Base-by-base conservation (phyloP, 306 rosid species). In the Purshia tridentata region DNA sequence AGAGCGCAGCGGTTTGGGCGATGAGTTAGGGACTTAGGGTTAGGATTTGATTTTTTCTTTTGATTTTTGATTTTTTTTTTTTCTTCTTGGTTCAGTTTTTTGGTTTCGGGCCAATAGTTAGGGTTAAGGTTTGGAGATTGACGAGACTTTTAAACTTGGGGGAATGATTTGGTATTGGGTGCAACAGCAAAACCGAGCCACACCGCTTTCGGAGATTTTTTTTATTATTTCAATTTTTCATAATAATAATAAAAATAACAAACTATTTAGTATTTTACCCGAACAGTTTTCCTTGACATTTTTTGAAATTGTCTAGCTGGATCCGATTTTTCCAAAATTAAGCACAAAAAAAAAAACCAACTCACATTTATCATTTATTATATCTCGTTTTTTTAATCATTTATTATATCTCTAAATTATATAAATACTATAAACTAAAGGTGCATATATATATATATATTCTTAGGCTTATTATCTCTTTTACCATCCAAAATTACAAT, bases 1-100 rank as follows among this genome's bases (percentile, higher is more conserved):
- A 56, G 75, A 10, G 75, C 75, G 29, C 45, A 22, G 75, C 66
- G 55, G 66, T 71, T 71, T 71, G 66, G 75, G 54, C 12, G 74
- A 71, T 57, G 67, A 45, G 75, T 71, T 48, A 3, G 54, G 70
- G 54, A 47, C 54, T 65, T 70, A 57, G 75, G 75, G 75, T 57
- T 71, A 54, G 35, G 66, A 42, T 1, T 55, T 65, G 29, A 23
- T 70, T 70, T 46, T 2, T 4, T 70, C 41, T 55, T 35, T 0
- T 61, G 47, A 8, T 5, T 44, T 44, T 44, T 61, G 14, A 16
- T 70, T 54, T 67, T 16, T 37, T 0, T 54, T 14, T 47, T 12
- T 12, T 18, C 22, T 55, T 44, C n/a, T 13, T 5, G n/a, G 14
- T n/a, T 61, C 3, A 9, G 48, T 19, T 10, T 48, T 9, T 15